Evolutionary conservation across 108 stramenopile species (phyloP), one percentile per base, ranked within the genome.

Genomic region (Tribonema minus): DNA sequence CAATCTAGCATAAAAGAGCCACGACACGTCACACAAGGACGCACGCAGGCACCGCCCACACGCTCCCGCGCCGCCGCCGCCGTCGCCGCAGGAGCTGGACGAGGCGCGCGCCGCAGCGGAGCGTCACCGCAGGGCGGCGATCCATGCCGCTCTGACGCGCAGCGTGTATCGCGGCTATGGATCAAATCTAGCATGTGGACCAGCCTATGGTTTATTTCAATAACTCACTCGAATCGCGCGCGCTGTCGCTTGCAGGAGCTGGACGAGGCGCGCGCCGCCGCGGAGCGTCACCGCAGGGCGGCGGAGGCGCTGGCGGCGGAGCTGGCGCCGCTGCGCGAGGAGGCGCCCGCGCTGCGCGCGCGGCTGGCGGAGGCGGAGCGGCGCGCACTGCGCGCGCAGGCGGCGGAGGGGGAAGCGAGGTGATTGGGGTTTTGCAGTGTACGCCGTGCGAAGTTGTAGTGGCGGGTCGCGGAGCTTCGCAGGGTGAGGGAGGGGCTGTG

Each of bases 281-380:
- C 46, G 20, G 46, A 54, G 46, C 46, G 46, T 54, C 46, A 15
- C 15, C 46, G 46, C 9, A 54, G 46, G 46, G 20, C 15, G 9
- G 46, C 20, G 46, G n/a, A 9, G 9, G 67, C 38, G 65, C 67
- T 76, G 0, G 65, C 65, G 37, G 68, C 66, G 28, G 35, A 26
- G 58, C 40, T 76, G 67, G 6, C 31, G 76, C 76, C 76, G 26
- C 39, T 68, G 27, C 54, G 66, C 34, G 60, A 60, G 0, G 76
- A 76, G 38, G 27, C 28, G 23, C 23, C 29, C 15, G 61, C 76
- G 1, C 34, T 58, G 31, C 35, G 33, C 37, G 28, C 36, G n/a
- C 65, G 67, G 34, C n/a, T 69, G 31, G 35, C 26, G 3, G 76
- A 76, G 60, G 67, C 76, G 5, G 76, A 76, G 25, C 61, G 54